phyloP scores from a whole-genome alignment of 2,329 filamentous ascomycete genomes.

The Ceratocystis smalleyi region DNA sequence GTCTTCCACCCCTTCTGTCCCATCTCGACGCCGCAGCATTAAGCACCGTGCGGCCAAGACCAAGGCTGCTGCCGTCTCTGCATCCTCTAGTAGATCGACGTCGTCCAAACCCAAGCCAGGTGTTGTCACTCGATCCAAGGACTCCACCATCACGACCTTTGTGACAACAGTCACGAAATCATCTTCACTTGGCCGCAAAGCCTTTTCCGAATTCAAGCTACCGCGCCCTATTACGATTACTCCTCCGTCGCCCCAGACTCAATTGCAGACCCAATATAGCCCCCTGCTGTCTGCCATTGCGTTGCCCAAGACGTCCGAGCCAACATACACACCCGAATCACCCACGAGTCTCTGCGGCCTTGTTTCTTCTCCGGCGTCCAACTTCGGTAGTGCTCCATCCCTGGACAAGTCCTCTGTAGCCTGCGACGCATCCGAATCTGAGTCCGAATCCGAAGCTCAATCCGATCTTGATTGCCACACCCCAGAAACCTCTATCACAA shows the following conservation, averaged over 20 bases:
- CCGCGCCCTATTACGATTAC: constrained; percentile 12
- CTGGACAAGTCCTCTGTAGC: background rate
- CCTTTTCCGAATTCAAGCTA: background rate
- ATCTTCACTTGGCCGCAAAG: constrained; percentile 6
- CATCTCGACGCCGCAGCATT: constrained; percentile 10
- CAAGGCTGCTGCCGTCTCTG: constrained; percentile 9
- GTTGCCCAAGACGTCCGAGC: background rate
- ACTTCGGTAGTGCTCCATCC: background rate
- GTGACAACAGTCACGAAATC: constrained; percentile 14
- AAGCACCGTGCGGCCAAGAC: constrained; percentile 14
- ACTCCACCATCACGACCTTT: constrained; percentile 8
- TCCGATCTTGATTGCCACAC: background rate
- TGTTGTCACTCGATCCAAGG: constrained; percentile 1
- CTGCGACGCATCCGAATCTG: background rate
- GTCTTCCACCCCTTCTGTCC: constrained; percentile 2
- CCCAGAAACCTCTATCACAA: constrained; percentile 3
- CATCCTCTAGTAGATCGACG: constrained; percentile 8
- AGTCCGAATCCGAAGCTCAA: background rate
- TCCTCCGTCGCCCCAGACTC: background rate
- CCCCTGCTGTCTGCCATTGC: constrained; percentile 5
- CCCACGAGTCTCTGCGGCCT: constrained; percentile 12
- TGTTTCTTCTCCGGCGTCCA: background rate
- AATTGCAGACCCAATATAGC: background rate
- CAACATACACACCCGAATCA: constrained; percentile 10
- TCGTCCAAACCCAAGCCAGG: background rate